Base-by-base conservation (phyloP, 257 asterid species). In the Eucommia ulmoides region DNA sequence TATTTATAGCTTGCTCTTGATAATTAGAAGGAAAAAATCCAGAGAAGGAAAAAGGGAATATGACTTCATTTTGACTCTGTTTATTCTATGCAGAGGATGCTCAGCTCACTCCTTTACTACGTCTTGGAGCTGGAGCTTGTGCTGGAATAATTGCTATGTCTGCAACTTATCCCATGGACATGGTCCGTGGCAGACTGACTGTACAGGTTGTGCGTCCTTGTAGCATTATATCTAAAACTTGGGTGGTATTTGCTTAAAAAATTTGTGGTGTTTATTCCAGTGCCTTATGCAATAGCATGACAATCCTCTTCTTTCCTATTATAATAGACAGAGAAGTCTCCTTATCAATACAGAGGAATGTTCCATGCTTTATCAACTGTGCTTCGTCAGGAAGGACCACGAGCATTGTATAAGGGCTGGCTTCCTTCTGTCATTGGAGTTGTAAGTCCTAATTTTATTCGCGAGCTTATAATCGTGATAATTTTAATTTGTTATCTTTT, bases 121-220 rank as follows among this genome's bases (percentile, higher is more conserved):
- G 97, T 52, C 77, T 89, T 68, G 97, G 91, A 51, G 97, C 97
- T 48, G 97, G 97, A 66, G 97, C 97, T 59, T 82, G 94, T 78
- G 97, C 97, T 70, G 97, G 96, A 59, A 89, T 89, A 65, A 76
- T 89, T 67, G 97, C 96, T 74, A 89, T 85, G 97, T 89, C 97
- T 55, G 97, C 97, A 44, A 89, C 97, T 45, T 89, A 89, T 75
- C 97, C 97, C 23, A 76, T 89, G 94, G 97, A 89, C 79, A 85
- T 89, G 97, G 97, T 89, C 54, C 83, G 97, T 25, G 97, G 97
- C 61, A 78, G 97, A 66, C 51, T 89, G 58, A 89, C 97, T 51
- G 97, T 89, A 41, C 97, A 88, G 93, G 97, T 84, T 22, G 54
- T 35, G 45, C 26, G 58, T 45, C 23, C 48, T 24, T 29, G 24